These are phyloP conservation scores for Dictyostelium firmibasis DNA, from an alignment of 78 protist species.

Conservation along the genomic window DNA sequence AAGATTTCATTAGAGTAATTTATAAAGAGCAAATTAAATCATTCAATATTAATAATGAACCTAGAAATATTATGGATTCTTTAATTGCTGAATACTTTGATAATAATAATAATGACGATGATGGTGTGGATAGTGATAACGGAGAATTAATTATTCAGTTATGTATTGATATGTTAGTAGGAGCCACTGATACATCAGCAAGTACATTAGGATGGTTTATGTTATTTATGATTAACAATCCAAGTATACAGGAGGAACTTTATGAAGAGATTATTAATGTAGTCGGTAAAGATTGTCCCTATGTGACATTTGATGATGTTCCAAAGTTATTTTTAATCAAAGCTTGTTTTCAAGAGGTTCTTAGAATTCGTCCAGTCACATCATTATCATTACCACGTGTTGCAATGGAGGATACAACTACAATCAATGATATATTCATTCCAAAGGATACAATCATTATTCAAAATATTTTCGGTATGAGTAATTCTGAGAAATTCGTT, in stretches of 20 bases:
- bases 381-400: slow-evolving; percentile 18
- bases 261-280: not conserved
- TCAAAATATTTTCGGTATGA: slow-evolving; percentile 4
- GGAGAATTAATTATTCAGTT: not conserved
- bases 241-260: not conserved
- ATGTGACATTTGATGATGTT: not conserved
- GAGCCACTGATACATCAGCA: slow-evolving; percentile 18
- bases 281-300: not conserved
- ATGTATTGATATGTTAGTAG: slow-evolving; percentile 30
- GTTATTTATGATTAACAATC: slow-evolving; percentile 26
- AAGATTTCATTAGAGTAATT: not conserved
- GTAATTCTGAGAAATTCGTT: slow-evolving; percentile 39
- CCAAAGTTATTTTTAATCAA: not conserved
- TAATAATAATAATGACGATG: not conserved
- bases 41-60: not conserved
- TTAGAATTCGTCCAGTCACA: slow-evolving; percentile 11
- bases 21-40: not conserved
- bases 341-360: not conserved
- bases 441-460: slow-evolving; percentile 22
- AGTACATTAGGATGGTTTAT: slow-evolving; percentile 36
- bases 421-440: not conserved
- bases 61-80: not conserved
- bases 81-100: not conserved
- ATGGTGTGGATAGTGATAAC: not conserved
- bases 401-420: not conserved